These are phyloP conservation scores for Talaromyces wortmannii DNA, from an alignment of 495 filamentous ascomycete species.

Conservation along the genomic window DNA sequence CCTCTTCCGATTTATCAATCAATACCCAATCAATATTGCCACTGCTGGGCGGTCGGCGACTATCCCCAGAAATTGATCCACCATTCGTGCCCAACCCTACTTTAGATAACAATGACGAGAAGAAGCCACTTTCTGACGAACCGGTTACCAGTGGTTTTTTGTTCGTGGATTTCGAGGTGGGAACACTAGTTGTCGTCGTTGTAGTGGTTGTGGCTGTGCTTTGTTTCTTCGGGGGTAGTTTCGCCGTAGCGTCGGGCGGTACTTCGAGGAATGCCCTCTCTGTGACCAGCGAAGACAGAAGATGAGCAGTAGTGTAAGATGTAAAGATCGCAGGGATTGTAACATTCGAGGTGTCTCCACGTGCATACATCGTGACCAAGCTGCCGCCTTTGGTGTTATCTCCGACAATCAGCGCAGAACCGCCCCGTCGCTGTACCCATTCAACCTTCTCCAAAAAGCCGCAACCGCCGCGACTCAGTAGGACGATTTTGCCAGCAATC, in stretches of 20 bases:
- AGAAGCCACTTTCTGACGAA: constrained; percentile 39
- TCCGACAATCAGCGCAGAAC: constrained; percentile 84
- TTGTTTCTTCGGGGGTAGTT: constrained; percentile 14
- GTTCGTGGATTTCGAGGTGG: constrained; percentile 13
- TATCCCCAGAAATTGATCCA: constrained; percentile 35
- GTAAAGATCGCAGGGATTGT: constrained; percentile 93
- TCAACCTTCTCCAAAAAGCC: constrained; percentile 96
- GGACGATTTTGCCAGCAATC: constrained; percentile 84
- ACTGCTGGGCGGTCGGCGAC: constrained; percentile 69
- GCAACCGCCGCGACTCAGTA: constrained; percentile 88
- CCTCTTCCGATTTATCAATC: constrained; percentile 61
- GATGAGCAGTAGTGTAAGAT: constrained; percentile 86
- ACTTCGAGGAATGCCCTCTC: constrained; percentile 28
- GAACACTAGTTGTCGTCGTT: constrained; percentile 10
- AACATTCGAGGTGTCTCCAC: constrained; percentile 89
- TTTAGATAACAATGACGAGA: constrained; percentile 46
- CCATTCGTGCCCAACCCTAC: constrained; percentile 41
- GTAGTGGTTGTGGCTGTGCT: constrained; percentile 16
- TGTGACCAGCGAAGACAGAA: constrained; percentile 87
- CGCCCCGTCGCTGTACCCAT: constrained; percentile 90
- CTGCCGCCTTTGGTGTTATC: constrained; percentile 82
- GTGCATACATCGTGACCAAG: constrained; percentile 93
- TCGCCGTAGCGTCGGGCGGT: constrained; percentile 13
- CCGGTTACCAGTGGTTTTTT: constrained; percentile 2
- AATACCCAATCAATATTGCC: constrained; percentile 75